Base-by-base conservation (phyloP, 139 green algal genomes). In the Micractinium conductrix region DNA sequence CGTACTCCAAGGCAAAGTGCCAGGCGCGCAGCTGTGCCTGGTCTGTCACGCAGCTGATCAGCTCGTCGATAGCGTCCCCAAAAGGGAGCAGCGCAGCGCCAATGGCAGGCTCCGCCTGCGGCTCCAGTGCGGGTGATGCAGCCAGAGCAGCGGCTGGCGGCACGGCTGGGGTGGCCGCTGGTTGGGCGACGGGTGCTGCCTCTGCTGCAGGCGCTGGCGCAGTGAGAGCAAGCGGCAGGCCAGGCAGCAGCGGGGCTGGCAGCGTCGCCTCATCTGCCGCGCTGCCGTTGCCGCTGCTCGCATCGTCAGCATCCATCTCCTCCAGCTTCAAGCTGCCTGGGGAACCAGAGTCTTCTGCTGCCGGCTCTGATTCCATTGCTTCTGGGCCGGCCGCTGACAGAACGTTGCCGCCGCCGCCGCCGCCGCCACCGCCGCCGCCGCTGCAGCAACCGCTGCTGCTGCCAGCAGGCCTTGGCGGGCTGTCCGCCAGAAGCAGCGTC, bases 1-100 rank as follows among this genome's bases (percentile, higher is more conserved):
- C 12, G 19, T 84, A 78, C 53, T 84, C 79, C 0, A 84, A 45
- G 24, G 78, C 21, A 38, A 84, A 84, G 65, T 55, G 65, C 79
- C 79, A 84, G 44, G 65, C 65, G 35, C 33, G 45, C 65, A 84
- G 67, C 45, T 68, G 65, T 7, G 44, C 24, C 45, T 26, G 38
- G 30, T 84, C 65, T 0, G 8, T 4, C 3, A 78, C 40, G 3
- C 24, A 24, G 0, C 33, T 45, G 50, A 84, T 35, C 79, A 84
- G 35, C n/a, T 58, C 33, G 1, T 84, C 45, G 0, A 84, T 28
- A 1, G 33, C 65, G 1, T n/a, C 44, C 42, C 62, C 43, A 75
- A 76, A 84, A 6, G 78, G 78, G 8, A n/a, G 42, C 78, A 84
- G 78, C n/a, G 63, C 62, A 4, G 78, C 63, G 1, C 1, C 62